These are phyloP conservation scores for Rhododendron mucronatum DNA, from an alignment of 148 eudicot genomes.

Conservation along the genomic window DNA sequence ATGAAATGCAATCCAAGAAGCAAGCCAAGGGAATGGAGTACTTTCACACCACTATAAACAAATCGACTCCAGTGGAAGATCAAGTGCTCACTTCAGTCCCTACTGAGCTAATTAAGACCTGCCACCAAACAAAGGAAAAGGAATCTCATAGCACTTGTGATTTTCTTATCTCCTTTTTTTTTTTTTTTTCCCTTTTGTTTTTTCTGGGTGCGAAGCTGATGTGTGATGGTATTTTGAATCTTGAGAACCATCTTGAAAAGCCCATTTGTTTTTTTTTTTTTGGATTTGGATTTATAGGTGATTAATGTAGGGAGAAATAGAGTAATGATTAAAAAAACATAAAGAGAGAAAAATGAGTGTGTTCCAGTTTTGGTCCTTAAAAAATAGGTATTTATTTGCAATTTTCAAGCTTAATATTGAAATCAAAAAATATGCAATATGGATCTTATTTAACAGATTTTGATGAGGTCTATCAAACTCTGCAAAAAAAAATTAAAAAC, in stretches of 20 bases:
- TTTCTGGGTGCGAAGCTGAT: neutral
- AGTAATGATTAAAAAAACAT: too few species aligned
- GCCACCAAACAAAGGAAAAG: neutral
- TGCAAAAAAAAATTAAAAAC: too few species aligned
- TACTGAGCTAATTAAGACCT: neutral
- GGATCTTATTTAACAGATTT: too few species aligned
- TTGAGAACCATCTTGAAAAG: neutral
- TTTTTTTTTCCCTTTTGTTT: neutral
- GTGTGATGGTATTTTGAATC: neutral
- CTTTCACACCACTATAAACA: neutral
- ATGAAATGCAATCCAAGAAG: neutral
- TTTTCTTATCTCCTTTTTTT: neutral
- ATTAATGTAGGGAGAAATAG: too few species aligned
- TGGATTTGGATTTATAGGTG: too few species aligned
- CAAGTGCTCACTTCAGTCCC: neutral
- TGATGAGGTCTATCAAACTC: too few species aligned
- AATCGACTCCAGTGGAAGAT: neutral
- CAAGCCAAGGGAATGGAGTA: neutral
- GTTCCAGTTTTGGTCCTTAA: too few species aligned
- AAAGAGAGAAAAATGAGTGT: too few species aligned
- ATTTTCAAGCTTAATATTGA: too few species aligned
- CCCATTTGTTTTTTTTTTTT: too few species aligned
- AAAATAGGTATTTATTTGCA: too few species aligned
- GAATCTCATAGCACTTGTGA: neutral
- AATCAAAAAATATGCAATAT: too few species aligned